A percentile compares a stretch with the other conserved stretches of the same genome.
Evolutionary conservation across 73 alveolate genomes (phyloP).

Genomic region (Uronychia setigera): DNA sequence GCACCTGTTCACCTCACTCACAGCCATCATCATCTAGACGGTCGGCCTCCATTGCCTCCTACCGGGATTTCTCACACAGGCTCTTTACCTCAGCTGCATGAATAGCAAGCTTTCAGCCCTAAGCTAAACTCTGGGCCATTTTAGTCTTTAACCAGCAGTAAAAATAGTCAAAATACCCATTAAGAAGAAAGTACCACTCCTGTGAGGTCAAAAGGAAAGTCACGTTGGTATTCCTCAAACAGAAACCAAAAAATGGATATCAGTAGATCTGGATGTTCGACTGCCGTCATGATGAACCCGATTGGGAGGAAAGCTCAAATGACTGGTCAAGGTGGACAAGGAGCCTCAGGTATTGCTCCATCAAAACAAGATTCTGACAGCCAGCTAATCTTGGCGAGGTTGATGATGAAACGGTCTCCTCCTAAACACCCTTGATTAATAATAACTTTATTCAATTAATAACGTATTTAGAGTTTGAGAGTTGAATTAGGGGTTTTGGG

Average conservation of each 20-base stretch:
- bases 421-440: too few relatives aligned
- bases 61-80: background rate
- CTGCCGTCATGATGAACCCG: background rate
- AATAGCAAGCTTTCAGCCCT: background rate
- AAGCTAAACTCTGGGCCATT: background rate
- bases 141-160: background rate
- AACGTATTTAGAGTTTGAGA: too few relatives aligned
- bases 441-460: too few relatives aligned
- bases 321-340: background rate
- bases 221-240: background rate
- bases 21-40: background rate
- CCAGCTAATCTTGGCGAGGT: constrained; percentile 1
- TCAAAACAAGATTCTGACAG: background rate
- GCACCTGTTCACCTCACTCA: too few relatives aligned
- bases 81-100: background rate
- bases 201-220: background rate
- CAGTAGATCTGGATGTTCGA: background rate
- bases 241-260: background rate
- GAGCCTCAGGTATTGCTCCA: background rate
- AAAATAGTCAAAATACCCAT: background rate
- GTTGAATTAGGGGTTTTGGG: too few relatives aligned
- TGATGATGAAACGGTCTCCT: background rate
- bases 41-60: background rate
- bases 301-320: background rate
- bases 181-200: background rate